Evolutionary conservation across 805 yeast species (phyloP).

Genomic region (Monosporozyma aerobia): DNA sequence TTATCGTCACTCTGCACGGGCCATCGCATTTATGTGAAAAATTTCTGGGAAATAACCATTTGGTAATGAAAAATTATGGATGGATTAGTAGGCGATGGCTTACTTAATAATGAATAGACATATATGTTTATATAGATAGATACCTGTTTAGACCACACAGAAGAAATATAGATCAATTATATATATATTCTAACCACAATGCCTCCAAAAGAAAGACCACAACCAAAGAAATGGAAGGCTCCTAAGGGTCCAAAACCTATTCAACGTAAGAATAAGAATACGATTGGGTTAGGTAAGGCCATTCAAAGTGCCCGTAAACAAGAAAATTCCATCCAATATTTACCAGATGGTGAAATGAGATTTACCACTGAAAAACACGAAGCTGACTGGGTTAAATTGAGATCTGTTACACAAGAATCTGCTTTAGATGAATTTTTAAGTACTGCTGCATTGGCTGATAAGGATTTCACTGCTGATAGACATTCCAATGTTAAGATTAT

Average conservation of each 20-base stretch:
- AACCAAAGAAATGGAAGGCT: conserved; percentile 69
- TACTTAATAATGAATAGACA: not conserved
- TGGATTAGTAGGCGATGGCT: not conserved
- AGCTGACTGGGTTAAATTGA: conserved; percentile 80
- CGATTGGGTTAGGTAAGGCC: conserved; percentile 78
- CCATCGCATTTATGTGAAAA: conserved; percentile 3
- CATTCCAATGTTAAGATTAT: conserved; percentile 76
- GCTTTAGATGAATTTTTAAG: conserved; percentile 89
- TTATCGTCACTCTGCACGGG: conserved; percentile 1
- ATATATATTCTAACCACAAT: conserved; percentile 6
- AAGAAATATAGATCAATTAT: not conserved
- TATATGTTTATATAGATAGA: not conserved
- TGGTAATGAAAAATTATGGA: not conserved
- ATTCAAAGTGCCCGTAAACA: conserved; percentile 63
- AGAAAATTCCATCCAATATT: conserved; percentile 58
- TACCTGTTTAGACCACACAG: not conserved
- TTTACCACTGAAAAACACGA: conserved; percentile 79
- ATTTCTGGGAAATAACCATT: not conserved
- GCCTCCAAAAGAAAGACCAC: conserved; percentile 34
- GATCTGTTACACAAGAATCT: conserved; percentile 91
- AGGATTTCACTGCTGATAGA: conserved; percentile 91
- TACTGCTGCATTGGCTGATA: conserved; percentile 93
- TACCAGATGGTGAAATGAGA: conserved; percentile 83
- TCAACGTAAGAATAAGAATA: conserved; percentile 72
- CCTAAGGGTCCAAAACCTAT: conserved; percentile 92